Base-by-base conservation (phyloP, 1,284 basidiomycete genomes). In the Irpex lacteus region DNA sequence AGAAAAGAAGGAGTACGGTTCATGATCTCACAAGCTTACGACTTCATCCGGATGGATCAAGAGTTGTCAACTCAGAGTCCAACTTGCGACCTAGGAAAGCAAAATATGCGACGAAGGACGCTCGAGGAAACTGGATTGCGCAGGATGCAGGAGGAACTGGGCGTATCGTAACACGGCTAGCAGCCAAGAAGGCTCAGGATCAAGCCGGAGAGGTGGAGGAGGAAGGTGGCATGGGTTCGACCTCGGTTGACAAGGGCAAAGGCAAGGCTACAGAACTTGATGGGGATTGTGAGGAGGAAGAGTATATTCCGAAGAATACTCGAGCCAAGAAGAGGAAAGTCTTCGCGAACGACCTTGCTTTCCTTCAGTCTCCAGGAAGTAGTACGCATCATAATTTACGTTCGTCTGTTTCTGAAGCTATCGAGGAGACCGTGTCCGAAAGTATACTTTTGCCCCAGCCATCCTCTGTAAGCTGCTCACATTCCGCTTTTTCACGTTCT, bases 21-120 rank as follows among this genome's bases (percentile, higher is more conserved):
- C 85, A 84, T 69, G 88, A 89, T 70, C 79, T 84, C 38, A 77
- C 87, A 0, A 79, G 81, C 59, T 81, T 90, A 34, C 82, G 85
- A 18, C 71, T 89, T 0, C 88, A 85, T 66, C 82, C 83, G 13
- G 82, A 88, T 70, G 87, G 87, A 8, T 79, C 79, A 34, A 84
- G 86, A 37, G 83, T 88, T 11, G 75, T 78, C 50, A 84, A 81
- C 64, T 76, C 73, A 19, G 74, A 76, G 9, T 62, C 62, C 11
- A 81, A 79, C 62, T 55, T 36, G 32, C 68, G 60, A 59, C 63
- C 60, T 7, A 70, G 74, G 40, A 68, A 62, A 7, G 65, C 71
- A 19, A 70, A 68, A 59, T 69, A 73, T 59, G 66, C 69, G 5
- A 61, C 67, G 5, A 68, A 68, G 50, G 75, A 77, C 58, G 66